These are phyloP conservation scores for Colletotrichum sp. DNA, from an alignment of 2,329 filamentous ascomycete genomes.

Conservation along the genomic window DNA sequence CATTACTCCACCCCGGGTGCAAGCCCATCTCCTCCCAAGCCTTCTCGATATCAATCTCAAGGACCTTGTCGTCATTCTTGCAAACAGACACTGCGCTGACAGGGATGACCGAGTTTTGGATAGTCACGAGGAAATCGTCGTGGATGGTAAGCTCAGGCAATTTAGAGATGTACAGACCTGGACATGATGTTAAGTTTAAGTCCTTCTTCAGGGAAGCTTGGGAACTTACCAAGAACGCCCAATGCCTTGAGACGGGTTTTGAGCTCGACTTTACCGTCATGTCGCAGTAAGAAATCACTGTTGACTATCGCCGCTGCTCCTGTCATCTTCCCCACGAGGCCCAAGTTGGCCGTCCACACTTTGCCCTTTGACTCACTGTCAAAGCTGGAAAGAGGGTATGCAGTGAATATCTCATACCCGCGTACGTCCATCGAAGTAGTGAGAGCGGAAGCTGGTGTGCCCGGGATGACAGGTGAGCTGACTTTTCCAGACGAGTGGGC, in stretches of 20 bases:
- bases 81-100: slow-evolving; percentile 67
- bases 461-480: slow-evolving; percentile 53
- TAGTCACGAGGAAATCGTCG: slow-evolving; percentile 74
- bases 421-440: slow-evolving; percentile 65
- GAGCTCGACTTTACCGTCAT: slow-evolving; percentile 66
- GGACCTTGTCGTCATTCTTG: slow-evolving; percentile 57
- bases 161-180: slow-evolving; percentile 78
- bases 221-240: slow-evolving; percentile 69
- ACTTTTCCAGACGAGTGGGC: slow-evolving; percentile 72
- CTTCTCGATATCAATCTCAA: slow-evolving; percentile 77
- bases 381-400: slow-evolving; percentile 70
- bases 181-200: neutral
- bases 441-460: slow-evolving; percentile 56
- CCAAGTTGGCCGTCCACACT: slow-evolving; percentile 71
- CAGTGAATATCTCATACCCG: slow-evolving; percentile 83
- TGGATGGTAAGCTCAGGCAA: slow-evolving; percentile 66
- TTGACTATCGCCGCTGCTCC: slow-evolving; percentile 78
- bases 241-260: slow-evolving; percentile 79
- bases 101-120: slow-evolving; percentile 75
- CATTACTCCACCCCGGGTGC: slow-evolving; percentile 78
- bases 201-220: neutral
- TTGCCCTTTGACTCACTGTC: slow-evolving; percentile 42
- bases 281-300: slow-evolving; percentile 59
- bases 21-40: slow-evolving; percentile 82
- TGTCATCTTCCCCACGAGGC: slow-evolving; percentile 87